These are phyloP conservation scores for Myxozyma kluyveri DNA, from an alignment of 805 yeast species.

Conservation along the genomic window DNA sequence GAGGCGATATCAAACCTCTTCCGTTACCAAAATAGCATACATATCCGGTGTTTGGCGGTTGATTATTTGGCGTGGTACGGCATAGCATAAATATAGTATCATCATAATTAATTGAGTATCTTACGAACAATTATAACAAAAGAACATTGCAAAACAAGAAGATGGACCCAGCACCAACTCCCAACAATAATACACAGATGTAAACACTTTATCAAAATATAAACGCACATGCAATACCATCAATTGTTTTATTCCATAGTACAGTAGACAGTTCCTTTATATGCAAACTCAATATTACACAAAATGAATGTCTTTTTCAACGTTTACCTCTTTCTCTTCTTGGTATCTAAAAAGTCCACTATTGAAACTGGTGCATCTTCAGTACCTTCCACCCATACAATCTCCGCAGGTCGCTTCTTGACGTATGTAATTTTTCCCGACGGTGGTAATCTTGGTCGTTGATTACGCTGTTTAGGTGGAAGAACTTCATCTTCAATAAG, in stretches of 20 bases:
- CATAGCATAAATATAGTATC: background rate
- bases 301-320: background rate
- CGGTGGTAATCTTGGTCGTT: constrained; percentile 81
- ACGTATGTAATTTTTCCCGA: constrained; percentile 74
- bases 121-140: background rate
- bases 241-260: too few relatives aligned
- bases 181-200: too few relatives aligned
- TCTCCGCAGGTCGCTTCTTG: constrained; percentile 60
- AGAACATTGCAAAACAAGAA: too few relatives aligned
- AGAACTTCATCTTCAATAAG: constrained; percentile 77
- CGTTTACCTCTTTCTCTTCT: constrained; percentile 14
- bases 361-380: background rate
- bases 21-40: background rate
- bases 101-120: background rate
- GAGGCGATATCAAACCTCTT: background rate
- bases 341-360: background rate
- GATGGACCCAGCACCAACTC: too few relatives aligned
- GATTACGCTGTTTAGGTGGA: constrained; percentile 72
- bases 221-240: too few relatives aligned
- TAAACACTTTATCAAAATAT: too few relatives aligned
- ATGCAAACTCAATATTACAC: too few relatives aligned
- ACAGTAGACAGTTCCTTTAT: too few relatives aligned
- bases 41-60: background rate
- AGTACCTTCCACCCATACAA: constrained; percentile 42
- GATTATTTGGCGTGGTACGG: background rate